phyloP scores from a whole-genome alignment of 179 eudicot species.

The Gypsophila paniculata region DNA sequence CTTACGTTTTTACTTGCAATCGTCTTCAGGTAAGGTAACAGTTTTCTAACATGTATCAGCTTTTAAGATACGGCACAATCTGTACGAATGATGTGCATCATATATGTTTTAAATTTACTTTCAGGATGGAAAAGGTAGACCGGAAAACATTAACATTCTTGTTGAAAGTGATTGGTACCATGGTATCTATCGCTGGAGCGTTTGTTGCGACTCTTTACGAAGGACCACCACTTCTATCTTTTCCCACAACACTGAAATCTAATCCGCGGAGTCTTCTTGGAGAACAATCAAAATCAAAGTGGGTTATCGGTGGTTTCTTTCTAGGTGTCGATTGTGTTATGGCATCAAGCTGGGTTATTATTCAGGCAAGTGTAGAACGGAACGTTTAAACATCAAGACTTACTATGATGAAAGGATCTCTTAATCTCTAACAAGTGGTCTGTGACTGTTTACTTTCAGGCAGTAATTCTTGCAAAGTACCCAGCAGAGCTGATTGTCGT shows the following conservation, averaged over 20 bases:
- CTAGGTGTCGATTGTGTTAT: conserved; percentile 34
- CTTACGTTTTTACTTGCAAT: conserved; percentile 81
- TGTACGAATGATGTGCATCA: too few relatives aligned
- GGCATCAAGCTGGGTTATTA: conserved; percentile 39
- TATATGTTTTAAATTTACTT: conserved; percentile 16
- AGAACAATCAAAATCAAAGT: conserved; percentile 27
- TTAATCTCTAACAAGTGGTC: not conserved
- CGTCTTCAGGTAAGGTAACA: conserved; percentile 52
- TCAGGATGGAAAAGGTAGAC: conserved; percentile 43
- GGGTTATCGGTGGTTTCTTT: conserved; percentile 43
- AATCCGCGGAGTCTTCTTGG: conserved; percentile 18
- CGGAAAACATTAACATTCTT: conserved; percentile 28
- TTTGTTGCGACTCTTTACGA: conserved; percentile 42
- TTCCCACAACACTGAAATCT: conserved; percentile 10
- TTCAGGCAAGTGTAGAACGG: conserved; percentile 29
- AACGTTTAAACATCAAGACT: not conserved
- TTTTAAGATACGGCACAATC: too few relatives aligned
- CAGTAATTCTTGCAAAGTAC: conserved; percentile 37
- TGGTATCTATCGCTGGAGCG: conserved; percentile 38
- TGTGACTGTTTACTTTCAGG: conserved; percentile 27
- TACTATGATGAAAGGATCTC: conserved; percentile 2
- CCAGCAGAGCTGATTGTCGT: conserved; percentile 44
- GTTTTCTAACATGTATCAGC: too few relatives aligned
- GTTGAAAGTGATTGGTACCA: conserved; percentile 36
- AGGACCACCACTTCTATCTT: conserved; percentile 33